phyloP scores from a whole-genome alignment of 176 grass and related monocot species.

The Paspalum notatum region DNA sequence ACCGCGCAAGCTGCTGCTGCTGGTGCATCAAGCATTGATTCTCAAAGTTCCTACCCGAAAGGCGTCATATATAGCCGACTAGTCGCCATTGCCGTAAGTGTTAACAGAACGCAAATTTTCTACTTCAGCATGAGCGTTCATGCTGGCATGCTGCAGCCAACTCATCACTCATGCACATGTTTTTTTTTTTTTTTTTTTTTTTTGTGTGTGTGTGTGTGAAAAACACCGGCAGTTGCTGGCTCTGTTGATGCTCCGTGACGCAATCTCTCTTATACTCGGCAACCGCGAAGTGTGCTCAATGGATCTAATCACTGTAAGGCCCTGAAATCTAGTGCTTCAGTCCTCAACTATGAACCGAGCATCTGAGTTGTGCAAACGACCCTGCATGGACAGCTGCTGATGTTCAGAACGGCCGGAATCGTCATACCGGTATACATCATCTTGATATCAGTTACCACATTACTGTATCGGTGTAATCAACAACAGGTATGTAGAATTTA shows the following conservation, averaged over 20 bases:
- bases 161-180: background rate
- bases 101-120: slow-evolving; percentile 25
- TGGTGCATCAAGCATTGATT: slow-evolving; percentile 23
- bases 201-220: no score
- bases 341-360: background rate
- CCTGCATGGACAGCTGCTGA: slow-evolving; percentile 40
- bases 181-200: no score
- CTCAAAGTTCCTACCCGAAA: slow-evolving; percentile 39
- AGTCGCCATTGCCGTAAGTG: slow-evolving; percentile 54
- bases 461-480: slow-evolving; percentile 42
- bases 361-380: slow-evolving; percentile 14
- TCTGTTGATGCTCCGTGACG: slow-evolving; percentile 59
- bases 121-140: slow-evolving; percentile 2
- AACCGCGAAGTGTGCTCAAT: slow-evolving; percentile 41
- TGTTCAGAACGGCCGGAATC: slow-evolving; percentile 67
- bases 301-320: slow-evolving; percentile 50
- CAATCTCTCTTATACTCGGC: slow-evolving; percentile 48
- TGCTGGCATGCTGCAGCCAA: background rate
- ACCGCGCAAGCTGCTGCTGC: slow-evolving; percentile 30
- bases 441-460: slow-evolving; percentile 42
- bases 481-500: slow-evolving; percentile 37
- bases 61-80: slow-evolving; percentile 48
- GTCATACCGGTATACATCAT: slow-evolving; percentile 66
- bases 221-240: slow-evolving; percentile 57
- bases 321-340: background rate